phyloP scores from a whole-genome alignment of 306 rosid genomes.

The Quercus variabilis region DNA sequence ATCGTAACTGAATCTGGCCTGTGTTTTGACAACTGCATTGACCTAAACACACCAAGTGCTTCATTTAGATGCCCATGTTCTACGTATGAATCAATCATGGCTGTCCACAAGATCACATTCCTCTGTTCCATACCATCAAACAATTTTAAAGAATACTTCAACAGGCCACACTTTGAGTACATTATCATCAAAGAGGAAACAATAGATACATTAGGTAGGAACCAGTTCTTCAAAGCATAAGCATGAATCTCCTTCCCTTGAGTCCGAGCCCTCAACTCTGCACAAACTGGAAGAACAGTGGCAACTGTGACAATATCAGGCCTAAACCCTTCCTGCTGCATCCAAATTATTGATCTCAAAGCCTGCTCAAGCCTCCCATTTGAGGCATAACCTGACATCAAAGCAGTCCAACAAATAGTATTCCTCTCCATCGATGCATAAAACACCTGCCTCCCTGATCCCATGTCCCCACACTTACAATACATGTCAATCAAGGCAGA shows the following conservation, averaged over 20 bases:
- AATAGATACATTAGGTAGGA: conserved; percentile 66
- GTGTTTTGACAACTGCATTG: conserved; percentile 61
- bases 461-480: conserved; percentile 74
- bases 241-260: conserved; percentile 81
- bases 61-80: conserved; percentile 40
- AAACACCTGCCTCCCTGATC: conserved; percentile 60
- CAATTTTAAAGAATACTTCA: conserved; percentile 50
- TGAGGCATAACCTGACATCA: conserved; percentile 70
- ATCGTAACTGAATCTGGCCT: conserved; percentile 67
- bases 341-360: conserved; percentile 68
- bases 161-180: conserved; percentile 64
- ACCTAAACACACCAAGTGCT: conserved; percentile 59
- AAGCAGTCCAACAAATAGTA: conserved; percentile 78
- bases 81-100: conserved; percentile 65
- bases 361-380: conserved; percentile 81
- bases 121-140: conserved; percentile 52
- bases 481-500: conserved; percentile 87
- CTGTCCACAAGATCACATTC: conserved; percentile 72
- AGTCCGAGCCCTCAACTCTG: conserved; percentile 57
- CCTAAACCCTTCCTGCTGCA: conserved; percentile 90
- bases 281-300: conserved; percentile 70
- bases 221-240: conserved; percentile 63
- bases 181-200: conserved; percentile 66
- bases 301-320: conserved; percentile 75
- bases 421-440: conserved; percentile 64